Percentiles rank a stretch among this genome's conserved stretches.
Evolutionary conservation across 1,139 yeast genomes (phyloP).

Genomic region (Lodderomyces metapsilosis): DNA sequence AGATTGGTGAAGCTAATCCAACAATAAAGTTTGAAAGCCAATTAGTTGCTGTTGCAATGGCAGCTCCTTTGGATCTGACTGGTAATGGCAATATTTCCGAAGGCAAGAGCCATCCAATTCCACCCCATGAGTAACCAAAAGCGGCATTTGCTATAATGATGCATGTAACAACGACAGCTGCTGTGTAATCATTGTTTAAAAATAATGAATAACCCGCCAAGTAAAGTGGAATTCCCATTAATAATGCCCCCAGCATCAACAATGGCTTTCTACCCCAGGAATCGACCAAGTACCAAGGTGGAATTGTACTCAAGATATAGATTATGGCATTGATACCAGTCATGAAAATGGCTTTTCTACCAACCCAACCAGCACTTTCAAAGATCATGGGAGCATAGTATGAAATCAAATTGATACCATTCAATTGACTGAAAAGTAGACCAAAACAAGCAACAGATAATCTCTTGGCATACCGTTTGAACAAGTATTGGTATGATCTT

Average conservation of each 20-base stretch:
- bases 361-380: constrained; percentile 94
- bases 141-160: constrained; percentile 81
- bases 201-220: constrained; percentile 66
- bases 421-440: constrained; percentile 87
- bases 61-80: constrained; percentile 91
- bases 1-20: constrained; percentile 86
- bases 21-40: constrained; percentile 95
- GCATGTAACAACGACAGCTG: constrained; percentile 68
- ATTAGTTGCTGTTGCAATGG: constrained; percentile 86
- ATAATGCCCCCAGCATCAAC: constrained; percentile 69
- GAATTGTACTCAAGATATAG: constrained; percentile 72
- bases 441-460: constrained; percentile 90
- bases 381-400: constrained; percentile 93
- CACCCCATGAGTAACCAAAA: constrained; percentile 91
- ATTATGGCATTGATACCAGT: constrained; percentile 85
- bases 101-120: constrained; percentile 84
- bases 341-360: constrained; percentile 84
- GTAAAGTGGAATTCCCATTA: constrained; percentile 73
- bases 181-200: constrained; percentile 59
- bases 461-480: constrained; percentile 61
- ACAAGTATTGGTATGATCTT: constrained; percentile 66
- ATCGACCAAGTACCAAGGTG: constrained; percentile 91
- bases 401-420: constrained; percentile 89
- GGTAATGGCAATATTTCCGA: constrained; percentile 86
- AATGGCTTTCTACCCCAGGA: constrained; percentile 80